phyloP scores from a whole-genome alignment of 2,329 filamentous ascomycete species.

The Furcasterigmium furcatum region DNA sequence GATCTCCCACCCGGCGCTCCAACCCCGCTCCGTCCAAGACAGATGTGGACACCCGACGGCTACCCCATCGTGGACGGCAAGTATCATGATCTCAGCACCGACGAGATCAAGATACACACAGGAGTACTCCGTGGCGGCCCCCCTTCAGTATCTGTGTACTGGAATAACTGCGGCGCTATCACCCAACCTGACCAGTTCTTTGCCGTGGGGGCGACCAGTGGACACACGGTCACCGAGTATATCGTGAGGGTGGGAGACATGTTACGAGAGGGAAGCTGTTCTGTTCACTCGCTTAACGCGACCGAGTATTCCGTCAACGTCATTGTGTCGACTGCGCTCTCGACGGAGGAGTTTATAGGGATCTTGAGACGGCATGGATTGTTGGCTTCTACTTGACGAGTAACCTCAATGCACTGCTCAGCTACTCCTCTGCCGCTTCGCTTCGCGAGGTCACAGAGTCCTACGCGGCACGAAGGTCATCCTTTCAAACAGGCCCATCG shows the following conservation, averaged over 20 bases:
- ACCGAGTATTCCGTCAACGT: conserved; percentile 4
- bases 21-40: neutral
- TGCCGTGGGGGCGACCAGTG: neutral
- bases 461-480: too few relatives aligned
- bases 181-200: neutral
- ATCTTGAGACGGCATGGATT: conserved; percentile 9
- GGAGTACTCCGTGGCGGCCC: conserved; percentile 2
- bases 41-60: conserved; percentile 7
- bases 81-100: conserved; percentile 6
- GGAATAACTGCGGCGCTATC: neutral
- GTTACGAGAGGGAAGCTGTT: neutral
- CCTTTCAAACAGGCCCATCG: too few relatives aligned
- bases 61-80: conserved; percentile 10
- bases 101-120: conserved; percentile 6
- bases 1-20: neutral
- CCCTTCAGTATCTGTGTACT: conserved; percentile 1
- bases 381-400: too few relatives aligned
- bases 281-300: neutral
- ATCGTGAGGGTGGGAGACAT: conserved; percentile 2
- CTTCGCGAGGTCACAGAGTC: too few relatives aligned
- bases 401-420: too few relatives aligned
- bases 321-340: conserved; percentile 1
- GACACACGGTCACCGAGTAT: neutral
- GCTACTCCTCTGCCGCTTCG: too few relatives aligned
- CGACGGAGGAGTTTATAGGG: neutral